Percentiles rank a stretch among this genome's conserved stretches.
Evolutionary conservation across 495 filamentous ascomycete genomes (phyloP).

Genomic region (Penicillium cosmopolitanum): DNA sequence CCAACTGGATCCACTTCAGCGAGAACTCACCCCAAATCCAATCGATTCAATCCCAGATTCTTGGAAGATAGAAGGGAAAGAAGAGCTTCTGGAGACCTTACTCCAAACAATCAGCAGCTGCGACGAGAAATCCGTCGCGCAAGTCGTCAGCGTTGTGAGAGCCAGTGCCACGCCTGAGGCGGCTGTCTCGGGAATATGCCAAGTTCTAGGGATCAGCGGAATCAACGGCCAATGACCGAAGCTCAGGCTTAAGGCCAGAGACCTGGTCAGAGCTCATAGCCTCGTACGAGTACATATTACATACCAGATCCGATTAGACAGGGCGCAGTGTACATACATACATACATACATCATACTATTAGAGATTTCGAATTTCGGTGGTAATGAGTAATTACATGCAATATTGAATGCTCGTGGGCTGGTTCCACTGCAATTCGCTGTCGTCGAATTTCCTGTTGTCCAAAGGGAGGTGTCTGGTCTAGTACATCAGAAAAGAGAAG

Average conservation of each 20-base stretch:
- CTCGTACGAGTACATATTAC: no score
- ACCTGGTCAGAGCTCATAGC: neutral
- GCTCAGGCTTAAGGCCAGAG: neutral
- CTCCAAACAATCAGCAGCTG: conserved; percentile 38
- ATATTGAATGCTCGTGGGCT: no score
- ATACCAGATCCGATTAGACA: no score
- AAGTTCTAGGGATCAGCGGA: conserved; percentile 28
- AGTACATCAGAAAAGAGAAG: conserved; percentile 4
- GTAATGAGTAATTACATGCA: no score
- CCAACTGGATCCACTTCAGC: conserved; percentile 2
- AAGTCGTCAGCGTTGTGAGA: conserved; percentile 36
- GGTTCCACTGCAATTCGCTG: neutral
- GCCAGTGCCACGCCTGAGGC: conserved; percentile 38
- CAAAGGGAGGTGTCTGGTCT: neutral
- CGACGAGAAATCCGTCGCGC: conserved; percentile 32
- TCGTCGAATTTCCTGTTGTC: neutral
- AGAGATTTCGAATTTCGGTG: no score
- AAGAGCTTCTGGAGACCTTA: conserved; percentile 32
- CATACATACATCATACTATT: no score
- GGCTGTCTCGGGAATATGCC: conserved; percentile 37
- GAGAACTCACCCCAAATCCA: neutral
- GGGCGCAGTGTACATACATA: no score
- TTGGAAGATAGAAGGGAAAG: conserved; percentile 33
- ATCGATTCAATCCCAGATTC: conserved; percentile 19
- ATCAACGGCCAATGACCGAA: neutral